A percentile compares a stretch with the other conserved stretches of the same genome.
phyloP scores from a whole-genome alignment of 306 rosid genomes.

The Betula pendula region DNA sequence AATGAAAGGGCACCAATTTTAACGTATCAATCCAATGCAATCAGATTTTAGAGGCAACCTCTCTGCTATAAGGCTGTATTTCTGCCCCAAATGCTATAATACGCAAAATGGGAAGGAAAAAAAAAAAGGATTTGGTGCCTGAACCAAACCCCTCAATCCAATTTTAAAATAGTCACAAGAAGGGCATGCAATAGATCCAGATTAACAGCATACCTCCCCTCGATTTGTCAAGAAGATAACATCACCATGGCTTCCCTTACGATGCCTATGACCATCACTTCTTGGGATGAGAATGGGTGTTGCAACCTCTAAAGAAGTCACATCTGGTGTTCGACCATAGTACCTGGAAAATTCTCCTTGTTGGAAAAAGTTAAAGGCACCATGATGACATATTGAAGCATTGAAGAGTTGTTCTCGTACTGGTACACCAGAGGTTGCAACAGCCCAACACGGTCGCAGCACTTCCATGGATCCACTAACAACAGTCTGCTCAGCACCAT shows the following conservation, averaged over 20 bases:
- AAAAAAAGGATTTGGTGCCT: too few species aligned
- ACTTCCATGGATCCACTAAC: conserved; percentile 98
- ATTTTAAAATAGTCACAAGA: conserved; percentile 7
- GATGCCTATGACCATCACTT: conserved; percentile 86
- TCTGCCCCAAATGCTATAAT: not conserved
- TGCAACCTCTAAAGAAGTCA: conserved; percentile 81
- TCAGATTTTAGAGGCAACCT: not conserved
- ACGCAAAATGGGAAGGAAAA: too few species aligned
- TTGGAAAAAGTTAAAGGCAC: conserved; percentile 80
- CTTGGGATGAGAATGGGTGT: conserved; percentile 91
- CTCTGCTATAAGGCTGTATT: not conserved
- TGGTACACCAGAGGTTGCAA: conserved; percentile 97
- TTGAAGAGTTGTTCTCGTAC: conserved; percentile 91
- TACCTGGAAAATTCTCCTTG: conserved; percentile 82
- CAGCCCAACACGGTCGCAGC: conserved; percentile 97
- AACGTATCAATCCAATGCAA: not conserved
- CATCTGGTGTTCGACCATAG: conserved; percentile 61
- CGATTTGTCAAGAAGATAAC: conserved; percentile 94
- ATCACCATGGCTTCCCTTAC: conserved; percentile 97
- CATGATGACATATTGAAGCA: conserved; percentile 89
- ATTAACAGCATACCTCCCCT: conserved; percentile 75
- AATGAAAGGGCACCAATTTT: not conserved
- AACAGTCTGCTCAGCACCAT: conserved; percentile 98
- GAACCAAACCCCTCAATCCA: not conserved
- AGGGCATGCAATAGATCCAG: conserved; percentile 5